These are phyloP conservation scores for Pezicula neosporulosa DNA, from an alignment of 2,329 filamentous ascomycete species.

Conservation along the genomic window DNA sequence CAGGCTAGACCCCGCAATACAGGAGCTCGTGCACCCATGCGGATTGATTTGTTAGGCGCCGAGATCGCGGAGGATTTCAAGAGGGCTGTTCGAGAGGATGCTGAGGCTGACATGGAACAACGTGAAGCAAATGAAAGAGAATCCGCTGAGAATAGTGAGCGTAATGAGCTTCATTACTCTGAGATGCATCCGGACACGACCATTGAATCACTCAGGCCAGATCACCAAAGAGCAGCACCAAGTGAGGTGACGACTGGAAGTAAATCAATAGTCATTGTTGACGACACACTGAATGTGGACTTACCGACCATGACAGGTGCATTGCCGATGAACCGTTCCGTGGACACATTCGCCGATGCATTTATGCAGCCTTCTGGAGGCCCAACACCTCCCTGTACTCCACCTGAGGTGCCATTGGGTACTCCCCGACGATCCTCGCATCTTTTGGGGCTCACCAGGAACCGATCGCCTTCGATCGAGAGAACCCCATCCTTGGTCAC, in stretches of 20 bases:
- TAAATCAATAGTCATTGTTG: constrained; percentile 83
- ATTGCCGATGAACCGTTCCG: constrained; percentile 38
- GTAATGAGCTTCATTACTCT: constrained; percentile 18
- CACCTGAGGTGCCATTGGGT: constrained; percentile 41
- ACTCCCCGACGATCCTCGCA: constrained; percentile 54
- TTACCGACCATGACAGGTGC: constrained; percentile 47
- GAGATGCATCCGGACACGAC: constrained; percentile 21
- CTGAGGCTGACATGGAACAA: constrained; percentile 34
- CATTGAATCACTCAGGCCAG: constrained; percentile 12
- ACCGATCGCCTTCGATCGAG: constrained; percentile 30
- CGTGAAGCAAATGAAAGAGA: constrained; percentile 20
- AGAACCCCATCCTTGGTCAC: constrained; percentile 23
- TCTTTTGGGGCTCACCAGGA: constrained; percentile 38
- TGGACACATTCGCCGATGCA: constrained; percentile 50
- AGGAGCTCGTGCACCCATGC: constrained; percentile 49
- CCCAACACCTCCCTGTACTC: constrained; percentile 59
- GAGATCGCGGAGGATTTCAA: constrained; percentile 77
- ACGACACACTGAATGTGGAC: constrained; percentile 45
- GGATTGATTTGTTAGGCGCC: constrained; percentile 81
- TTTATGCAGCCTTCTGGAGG: constrained; percentile 47
- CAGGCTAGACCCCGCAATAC: constrained; percentile 44
- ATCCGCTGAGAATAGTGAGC: constrained; percentile 11
- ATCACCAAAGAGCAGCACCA: constrained; percentile 9
- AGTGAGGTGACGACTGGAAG: constrained; percentile 63
- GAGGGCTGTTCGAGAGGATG: constrained; percentile 66